phyloP scores from a whole-genome alignment of 352 stramenopile species.

The Phytopythium aichiense region DNA sequence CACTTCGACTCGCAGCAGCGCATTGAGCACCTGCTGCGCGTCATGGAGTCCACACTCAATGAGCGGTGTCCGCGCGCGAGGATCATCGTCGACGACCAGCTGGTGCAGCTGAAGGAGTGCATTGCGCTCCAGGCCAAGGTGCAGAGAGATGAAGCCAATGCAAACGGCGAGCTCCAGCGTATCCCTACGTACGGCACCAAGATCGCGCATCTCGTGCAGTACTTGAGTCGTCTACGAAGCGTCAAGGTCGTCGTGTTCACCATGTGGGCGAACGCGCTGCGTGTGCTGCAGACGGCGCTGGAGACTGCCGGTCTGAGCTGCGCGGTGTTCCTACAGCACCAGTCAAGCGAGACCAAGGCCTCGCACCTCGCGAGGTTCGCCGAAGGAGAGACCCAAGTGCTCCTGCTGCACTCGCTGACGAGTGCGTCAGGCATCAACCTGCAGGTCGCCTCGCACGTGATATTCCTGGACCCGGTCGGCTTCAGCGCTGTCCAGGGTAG shows the following conservation, averaged over 20 bases:
- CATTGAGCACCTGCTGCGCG: conserved; percentile 34
- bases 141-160: conserved; percentile 15
- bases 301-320: conserved; percentile 48
- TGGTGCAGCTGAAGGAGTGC: conserved; percentile 47
- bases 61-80: conserved; percentile 52
- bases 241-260: conserved; percentile 83
- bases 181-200: conserved; percentile 67
- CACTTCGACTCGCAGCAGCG: conserved; percentile 35
- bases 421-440: conserved; percentile 85
- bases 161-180: conserved; percentile 17
- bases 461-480: conserved; percentile 78
- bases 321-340: conserved; percentile 69
- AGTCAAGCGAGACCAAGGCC: conserved; percentile 76
- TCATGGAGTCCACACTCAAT: conserved; percentile 59
- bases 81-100: conserved; percentile 41
- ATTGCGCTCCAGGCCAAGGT: conserved; percentile 23
- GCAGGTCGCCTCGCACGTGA: conserved; percentile 76
- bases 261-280: conserved; percentile 70
- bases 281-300: conserved; percentile 60
- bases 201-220: conserved; percentile 64
- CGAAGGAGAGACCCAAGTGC: conserved; percentile 51
- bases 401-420: conserved; percentile 78
- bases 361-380: conserved; percentile 65
- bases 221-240: conserved; percentile 40
- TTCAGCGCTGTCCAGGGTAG: conserved; percentile 66